phyloP scores from a whole-genome alignment of 1,284 basidiomycete species.

The Cryptococcus jaspeensis region DNA sequence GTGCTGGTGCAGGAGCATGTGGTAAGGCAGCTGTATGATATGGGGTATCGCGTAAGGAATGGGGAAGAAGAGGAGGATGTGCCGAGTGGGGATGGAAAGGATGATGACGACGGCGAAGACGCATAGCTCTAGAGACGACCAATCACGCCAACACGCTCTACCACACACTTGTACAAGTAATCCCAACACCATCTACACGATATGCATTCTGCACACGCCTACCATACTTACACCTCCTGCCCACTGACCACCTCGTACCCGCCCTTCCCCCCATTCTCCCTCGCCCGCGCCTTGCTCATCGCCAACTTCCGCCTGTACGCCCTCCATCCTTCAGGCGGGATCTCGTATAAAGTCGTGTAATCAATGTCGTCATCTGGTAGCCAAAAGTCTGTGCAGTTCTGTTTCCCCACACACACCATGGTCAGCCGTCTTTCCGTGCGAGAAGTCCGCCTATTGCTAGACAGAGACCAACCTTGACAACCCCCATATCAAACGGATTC shows the following conservation, averaged over 20 bases:
- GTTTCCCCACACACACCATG: neutral
- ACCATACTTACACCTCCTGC: neutral
- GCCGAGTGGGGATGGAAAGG: no score
- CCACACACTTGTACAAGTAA: neutral
- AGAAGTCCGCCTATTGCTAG: no score
- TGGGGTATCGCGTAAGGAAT: constrained; percentile 15
- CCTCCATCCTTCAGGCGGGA: constrained; percentile 64
- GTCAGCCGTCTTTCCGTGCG: neutral
- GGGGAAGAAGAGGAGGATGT: neutral
- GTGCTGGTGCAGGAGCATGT: constrained; percentile 32
- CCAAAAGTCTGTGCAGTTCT: constrained; percentile 97
- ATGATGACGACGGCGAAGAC: no score
- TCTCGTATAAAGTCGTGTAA: constrained; percentile 85
- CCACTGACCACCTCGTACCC: constrained; percentile 35
- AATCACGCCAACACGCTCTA: no score
- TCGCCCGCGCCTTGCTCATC: constrained; percentile 13
- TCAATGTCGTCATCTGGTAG: constrained; percentile 78
- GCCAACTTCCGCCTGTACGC: constrained; percentile 38
- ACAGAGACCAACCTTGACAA: constrained; percentile 56
- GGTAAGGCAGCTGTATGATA: constrained; percentile 12
- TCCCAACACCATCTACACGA: neutral
- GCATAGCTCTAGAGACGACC: no score
- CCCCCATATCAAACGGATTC: constrained; percentile 91
- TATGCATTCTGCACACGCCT: neutral
- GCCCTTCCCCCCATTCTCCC: constrained; percentile 15